Evolutionary conservation across 805 yeast species (phyloP).

Genomic region (Barnettozyma sp.): DNA sequence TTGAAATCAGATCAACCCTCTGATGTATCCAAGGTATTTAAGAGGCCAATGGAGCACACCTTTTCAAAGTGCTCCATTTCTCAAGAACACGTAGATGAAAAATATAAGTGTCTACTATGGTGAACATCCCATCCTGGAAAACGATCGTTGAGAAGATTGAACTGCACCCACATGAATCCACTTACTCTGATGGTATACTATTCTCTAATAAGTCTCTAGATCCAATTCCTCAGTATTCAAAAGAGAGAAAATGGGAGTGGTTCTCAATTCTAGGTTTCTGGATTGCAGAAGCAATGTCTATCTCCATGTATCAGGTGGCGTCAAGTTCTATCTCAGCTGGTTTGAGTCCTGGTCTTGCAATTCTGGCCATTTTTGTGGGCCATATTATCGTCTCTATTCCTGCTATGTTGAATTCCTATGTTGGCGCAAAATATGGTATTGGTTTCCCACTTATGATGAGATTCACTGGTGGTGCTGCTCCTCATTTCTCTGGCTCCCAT

Average conservation of each 20-base stretch:
- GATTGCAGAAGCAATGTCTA: constrained; percentile 74
- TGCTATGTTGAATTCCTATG: constrained; percentile 19
- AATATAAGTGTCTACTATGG: no score
- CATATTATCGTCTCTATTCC: constrained; percentile 24
- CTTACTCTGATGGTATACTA: constrained; percentile 26
- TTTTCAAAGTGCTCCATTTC: no score
- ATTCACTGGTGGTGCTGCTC: constrained; percentile 31
- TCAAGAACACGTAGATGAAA: no score
- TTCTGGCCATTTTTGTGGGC: constrained; percentile 22
- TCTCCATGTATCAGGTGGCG: constrained; percentile 76
- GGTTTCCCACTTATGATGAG: constrained; percentile 31
- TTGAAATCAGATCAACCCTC: no score
- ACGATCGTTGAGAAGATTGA: constrained; percentile 11
- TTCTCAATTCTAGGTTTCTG: constrained; percentile 42
- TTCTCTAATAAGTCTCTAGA: constrained; percentile 57
- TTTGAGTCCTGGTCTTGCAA: constrained; percentile 48
- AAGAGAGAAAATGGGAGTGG: constrained; percentile 66
- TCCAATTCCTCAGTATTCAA: constrained; percentile 52
- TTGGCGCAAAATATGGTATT: constrained; percentile 30
- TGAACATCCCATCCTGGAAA: constrained; percentile 1
- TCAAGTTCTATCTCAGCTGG: constrained; percentile 63
- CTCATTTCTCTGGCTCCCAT: constrained; percentile 28
- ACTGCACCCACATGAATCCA: constrained; percentile 16
- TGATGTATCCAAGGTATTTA: no score
- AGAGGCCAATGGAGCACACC: no score